phyloP scores from a whole-genome alignment of 176 grass and related monocot species.

The Oryza nivara region DNA sequence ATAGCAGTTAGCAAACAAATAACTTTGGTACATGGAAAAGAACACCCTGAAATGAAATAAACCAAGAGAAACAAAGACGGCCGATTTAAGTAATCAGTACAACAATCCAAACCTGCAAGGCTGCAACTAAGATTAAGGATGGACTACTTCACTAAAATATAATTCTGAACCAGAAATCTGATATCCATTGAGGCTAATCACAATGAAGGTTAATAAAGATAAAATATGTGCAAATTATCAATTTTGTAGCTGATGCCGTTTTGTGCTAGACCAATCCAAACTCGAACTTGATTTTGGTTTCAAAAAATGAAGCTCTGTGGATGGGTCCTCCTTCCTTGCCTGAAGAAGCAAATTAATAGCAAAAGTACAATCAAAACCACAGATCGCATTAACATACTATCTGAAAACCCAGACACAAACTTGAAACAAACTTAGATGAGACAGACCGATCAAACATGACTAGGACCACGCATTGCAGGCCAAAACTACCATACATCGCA shows the following conservation, averaged over 20 bases:
- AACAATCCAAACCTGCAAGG: slow-evolving; percentile 9
- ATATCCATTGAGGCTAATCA: slow-evolving; percentile 5
- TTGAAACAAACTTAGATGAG: background rate
- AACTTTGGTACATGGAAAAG: background rate
- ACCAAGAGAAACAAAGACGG: slow-evolving; percentile 16
- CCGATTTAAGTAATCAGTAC: background rate
- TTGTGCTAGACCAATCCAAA: background rate
- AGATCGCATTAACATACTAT: background rate
- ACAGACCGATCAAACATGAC: background rate
- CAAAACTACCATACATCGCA: background rate
- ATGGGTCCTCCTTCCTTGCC: background rate
- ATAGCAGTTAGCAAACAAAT: slow-evolving; percentile 5
- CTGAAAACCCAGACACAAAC: background rate
- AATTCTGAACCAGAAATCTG: slow-evolving; percentile 8
- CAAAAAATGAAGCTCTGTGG: background rate
- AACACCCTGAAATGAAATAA: background rate
- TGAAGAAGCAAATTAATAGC: background rate
- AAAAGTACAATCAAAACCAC: background rate
- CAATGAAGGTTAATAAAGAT: background rate
- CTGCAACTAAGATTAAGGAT: background rate
- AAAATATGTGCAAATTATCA: background rate
- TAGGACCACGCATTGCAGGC: background rate
- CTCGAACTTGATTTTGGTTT: background rate
- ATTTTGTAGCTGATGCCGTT: background rate
- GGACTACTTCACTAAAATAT: background rate